A percentile compares a stretch with the other conserved stretches of the same genome.
Conservation (phyloP, 805 yeast genomes). For the Wickerhamiella hasegawae region DNA sequence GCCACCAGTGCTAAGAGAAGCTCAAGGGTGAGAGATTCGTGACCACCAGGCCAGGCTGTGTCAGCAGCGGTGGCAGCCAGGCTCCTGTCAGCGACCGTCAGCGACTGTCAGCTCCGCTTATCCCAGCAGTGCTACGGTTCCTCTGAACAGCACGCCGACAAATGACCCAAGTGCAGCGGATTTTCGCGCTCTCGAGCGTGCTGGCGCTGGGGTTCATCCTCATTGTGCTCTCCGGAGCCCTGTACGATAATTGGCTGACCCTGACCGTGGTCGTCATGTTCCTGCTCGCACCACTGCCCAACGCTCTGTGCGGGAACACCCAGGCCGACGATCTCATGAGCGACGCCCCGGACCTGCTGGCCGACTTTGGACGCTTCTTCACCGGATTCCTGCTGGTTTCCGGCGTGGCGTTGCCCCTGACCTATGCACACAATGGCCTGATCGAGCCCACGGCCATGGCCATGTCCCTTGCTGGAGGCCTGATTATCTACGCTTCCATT, state of each 20-base stretch:
- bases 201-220: constrained; percentile 81
- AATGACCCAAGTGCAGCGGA: constrained; percentile 53
- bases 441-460: constrained; percentile 54
- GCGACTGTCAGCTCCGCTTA: no score
- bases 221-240: constrained; percentile 74
- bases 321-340: constrained; percentile 48
- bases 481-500: constrained; percentile 66
- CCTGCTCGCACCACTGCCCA: constrained; percentile 57
- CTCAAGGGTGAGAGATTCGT: not conserved
- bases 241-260: constrained; percentile 86
- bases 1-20: not conserved
- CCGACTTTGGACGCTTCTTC: constrained; percentile 63
- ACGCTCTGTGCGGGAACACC: constrained; percentile 36
- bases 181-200: constrained; percentile 59
- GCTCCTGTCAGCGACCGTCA: no score
- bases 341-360: constrained; percentile 32
- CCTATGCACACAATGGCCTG: constrained; percentile 59
- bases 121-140: no score
- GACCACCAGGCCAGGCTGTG: no score
- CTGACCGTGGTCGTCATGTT: constrained; percentile 55
- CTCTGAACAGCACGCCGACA: not conserved
- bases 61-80: no score
- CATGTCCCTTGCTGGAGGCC: constrained; percentile 76
- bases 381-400: constrained; percentile 65
- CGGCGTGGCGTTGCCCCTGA: constrained; percentile 60